Conservation (phyloP, 768 basidiomycete species). For the Plicaturopsis crispa region DNA sequence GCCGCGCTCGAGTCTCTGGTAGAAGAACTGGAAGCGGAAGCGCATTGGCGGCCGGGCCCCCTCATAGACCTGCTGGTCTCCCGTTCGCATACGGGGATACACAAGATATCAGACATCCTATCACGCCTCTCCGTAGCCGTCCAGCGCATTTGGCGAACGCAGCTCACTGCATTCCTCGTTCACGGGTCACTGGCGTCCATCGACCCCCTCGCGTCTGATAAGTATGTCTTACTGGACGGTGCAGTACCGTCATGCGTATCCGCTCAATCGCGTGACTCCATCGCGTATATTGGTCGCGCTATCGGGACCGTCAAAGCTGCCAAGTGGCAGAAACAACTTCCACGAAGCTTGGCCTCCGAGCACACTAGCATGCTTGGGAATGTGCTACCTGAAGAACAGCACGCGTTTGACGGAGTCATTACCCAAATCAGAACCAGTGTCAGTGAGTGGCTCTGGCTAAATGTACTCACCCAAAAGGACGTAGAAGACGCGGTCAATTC, state of each 20-base stretch:
- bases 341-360: slow-evolving; percentile 53
- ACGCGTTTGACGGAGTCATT: slow-evolving; percentile 69
- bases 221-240: slow-evolving; percentile 52
- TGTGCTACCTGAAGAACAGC: slow-evolving; percentile 69
- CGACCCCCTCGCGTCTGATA: slow-evolving; percentile 62
- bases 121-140: slow-evolving; percentile 66
- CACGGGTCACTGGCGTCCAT: slow-evolving; percentile 58
- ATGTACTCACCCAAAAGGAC: slow-evolving; percentile 77
- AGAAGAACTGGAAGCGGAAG: slow-evolving; percentile 47
- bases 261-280: slow-evolving; percentile 66
- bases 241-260: slow-evolving; percentile 75
- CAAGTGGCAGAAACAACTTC: slow-evolving; percentile 73
- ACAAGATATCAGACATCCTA: slow-evolving; percentile 67
- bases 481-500: slow-evolving; percentile 82
- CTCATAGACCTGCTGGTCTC: slow-evolving; percentile 73
- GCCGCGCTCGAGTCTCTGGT: slow-evolving; percentile 62
- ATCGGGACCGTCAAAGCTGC: slow-evolving; percentile 77
- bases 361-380: slow-evolving; percentile 59
- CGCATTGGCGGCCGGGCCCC: slow-evolving; percentile 58
- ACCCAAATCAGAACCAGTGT: slow-evolving; percentile 70
- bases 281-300: slow-evolving; percentile 81
- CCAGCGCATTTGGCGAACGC: slow-evolving; percentile 76
- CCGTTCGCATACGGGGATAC: slow-evolving; percentile 71
- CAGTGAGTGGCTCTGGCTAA: slow-evolving; percentile 92
- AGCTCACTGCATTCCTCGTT: slow-evolving; percentile 75